These are phyloP conservation scores for Sphaerostilbella broomeana DNA, from an alignment of 2,329 filamentous ascomycete genomes.

Conservation along the genomic window DNA sequence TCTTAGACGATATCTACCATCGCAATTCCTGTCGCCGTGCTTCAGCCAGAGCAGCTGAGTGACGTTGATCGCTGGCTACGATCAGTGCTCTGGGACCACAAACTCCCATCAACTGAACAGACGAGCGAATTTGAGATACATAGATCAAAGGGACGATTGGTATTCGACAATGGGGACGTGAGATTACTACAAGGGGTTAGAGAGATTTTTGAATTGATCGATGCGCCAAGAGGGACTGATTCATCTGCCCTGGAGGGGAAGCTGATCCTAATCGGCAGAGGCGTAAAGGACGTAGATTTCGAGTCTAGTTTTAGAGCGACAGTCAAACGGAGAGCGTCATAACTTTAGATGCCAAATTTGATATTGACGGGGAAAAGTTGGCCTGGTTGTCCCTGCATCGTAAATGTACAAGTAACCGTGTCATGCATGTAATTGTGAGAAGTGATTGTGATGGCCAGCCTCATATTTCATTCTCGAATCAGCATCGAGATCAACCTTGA, in stretches of 20 bases:
- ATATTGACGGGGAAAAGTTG: too few relatives aligned
- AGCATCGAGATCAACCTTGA: slow-evolving; percentile 19
- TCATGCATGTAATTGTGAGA: too few relatives aligned
- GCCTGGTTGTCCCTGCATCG: too few relatives aligned
- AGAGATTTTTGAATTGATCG: slow-evolving; percentile 87
- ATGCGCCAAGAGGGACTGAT: slow-evolving; percentile 39
- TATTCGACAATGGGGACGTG: slow-evolving; percentile 54
- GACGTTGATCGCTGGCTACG: slow-evolving; percentile 76
- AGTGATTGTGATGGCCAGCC: slow-evolving; percentile 3
- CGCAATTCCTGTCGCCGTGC: slow-evolving; percentile 57
- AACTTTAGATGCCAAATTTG: background rate
- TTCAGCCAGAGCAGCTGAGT: slow-evolving; percentile 52
- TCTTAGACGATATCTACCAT: slow-evolving; percentile 75
- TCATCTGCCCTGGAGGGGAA: slow-evolving; percentile 40
- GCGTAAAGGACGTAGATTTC: slow-evolving; percentile 47
- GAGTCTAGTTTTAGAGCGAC: slow-evolving; percentile 35
- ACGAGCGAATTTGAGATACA: slow-evolving; percentile 66
- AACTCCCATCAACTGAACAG: slow-evolving; percentile 43
- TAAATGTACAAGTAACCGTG: slow-evolving; percentile 2
- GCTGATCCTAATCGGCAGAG: slow-evolving; percentile 57
- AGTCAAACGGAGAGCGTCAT: slow-evolving; percentile 15
- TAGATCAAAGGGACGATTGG: slow-evolving; percentile 74
- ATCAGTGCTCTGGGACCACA: slow-evolving; percentile 74
- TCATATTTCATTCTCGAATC: slow-evolving; percentile 5
- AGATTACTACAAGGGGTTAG: slow-evolving; percentile 87